Evolutionary conservation across 495 filamentous ascomycete species (phyloP), one percentile per base, ranked within the genome.

Genomic region (Neurospora africana): DNA sequence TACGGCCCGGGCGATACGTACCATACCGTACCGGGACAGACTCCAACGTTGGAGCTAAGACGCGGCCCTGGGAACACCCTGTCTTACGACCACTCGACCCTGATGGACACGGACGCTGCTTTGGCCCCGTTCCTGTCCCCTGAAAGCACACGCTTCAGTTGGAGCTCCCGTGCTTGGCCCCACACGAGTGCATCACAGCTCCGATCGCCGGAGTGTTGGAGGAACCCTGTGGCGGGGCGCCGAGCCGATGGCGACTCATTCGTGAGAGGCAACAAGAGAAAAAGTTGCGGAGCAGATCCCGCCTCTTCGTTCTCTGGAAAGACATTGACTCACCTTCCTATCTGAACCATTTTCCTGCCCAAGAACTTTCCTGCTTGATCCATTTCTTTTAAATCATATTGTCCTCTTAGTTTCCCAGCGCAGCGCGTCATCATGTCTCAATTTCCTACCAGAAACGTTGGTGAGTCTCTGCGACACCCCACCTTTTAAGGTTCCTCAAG

Each of bases 391-490:
- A 23, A 58, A 58, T 58, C 23, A 58, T 2, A 7, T 23, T 53
- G 3, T 10, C 11, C 38, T 40, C 38, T 43, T 43, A 8, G 41
- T 44, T 41, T 21, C 41, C 41, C 19, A 58, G 47, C 47, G 13
- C 11, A 72, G 40, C 30, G 30, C 33, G n/a, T 37, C 74, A 76
- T 4, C 71, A 81, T 84, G 70, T 78, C 82, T 73, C 80, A 82
- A 79, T 82, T 85, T 71, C 84, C 84, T 43, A 79, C 78, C 38
- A 87, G 85, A 83, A 86, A 85, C 76, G 84, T 83, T 80, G 85
- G 85, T 87, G 80, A 71, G 83, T 76, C 35, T 61, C 68, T 43
- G 36, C 39, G 17, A 43, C 68, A 13, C 70, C 38, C 41, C 38
- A 47, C 33, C n/a, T 44, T 6, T 58, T 47, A 15, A 44, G 21